Evolutionary conservation across 1,139 yeast species (phyloP).

Genomic region (Debaryomyces singareniensis): DNA sequence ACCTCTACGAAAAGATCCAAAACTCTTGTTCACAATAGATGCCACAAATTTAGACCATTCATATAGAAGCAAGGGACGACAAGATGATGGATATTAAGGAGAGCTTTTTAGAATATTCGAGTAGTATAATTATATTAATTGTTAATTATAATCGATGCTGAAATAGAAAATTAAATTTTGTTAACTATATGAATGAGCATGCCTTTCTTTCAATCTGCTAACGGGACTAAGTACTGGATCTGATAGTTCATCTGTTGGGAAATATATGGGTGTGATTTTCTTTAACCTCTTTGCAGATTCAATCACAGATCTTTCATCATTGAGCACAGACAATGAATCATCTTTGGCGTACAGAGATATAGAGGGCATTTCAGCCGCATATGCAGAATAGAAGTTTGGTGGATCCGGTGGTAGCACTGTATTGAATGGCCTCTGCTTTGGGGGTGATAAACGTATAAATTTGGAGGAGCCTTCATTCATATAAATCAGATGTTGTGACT

Average conservation of each 20-base stretch:
- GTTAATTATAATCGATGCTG: too few species aligned
- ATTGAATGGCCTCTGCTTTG: conserved; percentile 4
- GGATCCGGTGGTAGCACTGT: conserved; percentile 23
- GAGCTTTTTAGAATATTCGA: too few species aligned
- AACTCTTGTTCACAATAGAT: background rate
- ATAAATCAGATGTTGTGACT: background rate
- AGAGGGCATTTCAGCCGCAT: background rate
- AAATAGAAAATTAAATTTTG: too few species aligned
- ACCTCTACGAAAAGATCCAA: background rate
- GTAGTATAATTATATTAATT: too few species aligned
- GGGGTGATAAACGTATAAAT: conserved; percentile 10
- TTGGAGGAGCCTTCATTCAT: conserved; percentile 1
- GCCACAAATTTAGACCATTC: too few species aligned
- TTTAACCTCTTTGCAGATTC: conserved; percentile 34
- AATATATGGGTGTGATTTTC: conserved; percentile 32
- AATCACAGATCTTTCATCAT: conserved; percentile 17
- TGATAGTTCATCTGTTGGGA: conserved; percentile 28
- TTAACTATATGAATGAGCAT: too few species aligned
- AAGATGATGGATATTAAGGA: too few species aligned
- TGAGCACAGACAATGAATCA: conserved; percentile 1
- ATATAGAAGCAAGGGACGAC: too few species aligned
- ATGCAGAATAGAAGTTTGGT: conserved; percentile 19
- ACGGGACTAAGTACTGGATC: conserved; percentile 31
- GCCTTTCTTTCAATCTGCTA: conserved; percentile 20
- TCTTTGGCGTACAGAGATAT: background rate